Conservation (phyloP, 495 filamentous ascomycete genomes). For the Lophium mytilinum region DNA sequence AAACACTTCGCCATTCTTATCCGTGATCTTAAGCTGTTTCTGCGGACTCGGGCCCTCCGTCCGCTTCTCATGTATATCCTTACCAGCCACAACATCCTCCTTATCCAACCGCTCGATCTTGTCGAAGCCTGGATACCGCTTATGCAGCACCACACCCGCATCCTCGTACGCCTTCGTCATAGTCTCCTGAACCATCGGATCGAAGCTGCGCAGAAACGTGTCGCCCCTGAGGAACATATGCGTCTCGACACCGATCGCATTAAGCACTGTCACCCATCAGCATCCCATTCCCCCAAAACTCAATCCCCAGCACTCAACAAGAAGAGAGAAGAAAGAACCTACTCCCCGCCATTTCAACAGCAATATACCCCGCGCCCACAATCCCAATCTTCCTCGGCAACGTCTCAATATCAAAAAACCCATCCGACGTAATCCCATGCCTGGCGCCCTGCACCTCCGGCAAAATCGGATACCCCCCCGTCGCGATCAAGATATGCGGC, state of each 20-base stretch:
- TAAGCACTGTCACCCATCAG: constrained; percentile 1
- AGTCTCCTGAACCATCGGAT: constrained; percentile 25
- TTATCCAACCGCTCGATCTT: constrained; percentile 18
- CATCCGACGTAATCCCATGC: constrained; percentile 52
- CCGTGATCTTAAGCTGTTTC: constrained; percentile 17
- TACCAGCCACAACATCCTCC: not conserved
- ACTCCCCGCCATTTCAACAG: constrained; percentile 21
- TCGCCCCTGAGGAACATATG: constrained; percentile 25
- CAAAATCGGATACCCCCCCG: constrained; percentile 44
- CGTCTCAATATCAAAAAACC: constrained; percentile 22
- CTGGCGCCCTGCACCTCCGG: constrained; percentile 45
- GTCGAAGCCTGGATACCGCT: constrained; percentile 7
- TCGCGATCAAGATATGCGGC: constrained; percentile 50
- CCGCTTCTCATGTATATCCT: constrained; percentile 9
- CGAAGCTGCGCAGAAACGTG: constrained; percentile 18
- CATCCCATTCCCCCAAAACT: no score
- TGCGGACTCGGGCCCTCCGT: constrained; percentile 11
- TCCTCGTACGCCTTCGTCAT: constrained; percentile 20
- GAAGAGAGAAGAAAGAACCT: no score
- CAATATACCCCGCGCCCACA: constrained; percentile 21
- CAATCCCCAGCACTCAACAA: no score
- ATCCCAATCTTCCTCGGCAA: constrained; percentile 16
- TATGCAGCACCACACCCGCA: constrained; percentile 21
- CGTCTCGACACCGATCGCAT: constrained; percentile 22
- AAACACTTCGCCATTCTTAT: constrained; percentile 6